phyloP scores from a whole-genome alignment of 2,329 filamentous ascomycete species.

The Ophiocordyceps australis region DNA sequence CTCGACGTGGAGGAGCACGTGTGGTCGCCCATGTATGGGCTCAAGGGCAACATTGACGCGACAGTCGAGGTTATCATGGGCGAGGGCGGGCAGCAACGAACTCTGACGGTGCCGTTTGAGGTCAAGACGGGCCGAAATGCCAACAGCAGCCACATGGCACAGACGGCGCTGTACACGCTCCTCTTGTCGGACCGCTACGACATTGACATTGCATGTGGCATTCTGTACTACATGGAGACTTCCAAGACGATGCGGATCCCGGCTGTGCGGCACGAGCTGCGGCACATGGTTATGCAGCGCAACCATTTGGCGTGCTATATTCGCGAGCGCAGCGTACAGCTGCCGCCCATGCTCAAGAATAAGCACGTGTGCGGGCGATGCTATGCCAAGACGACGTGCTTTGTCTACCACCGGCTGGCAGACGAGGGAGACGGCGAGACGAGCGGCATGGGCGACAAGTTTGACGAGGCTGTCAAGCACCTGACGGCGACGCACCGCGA shows the following conservation, averaged over 20 bases:
- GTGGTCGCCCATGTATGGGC: constrained; percentile 93
- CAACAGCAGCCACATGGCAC: constrained; percentile 70
- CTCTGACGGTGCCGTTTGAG: constrained; percentile 79
- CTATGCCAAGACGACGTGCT: constrained; percentile 81
- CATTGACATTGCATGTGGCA: constrained; percentile 73
- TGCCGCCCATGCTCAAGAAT: constrained; percentile 75
- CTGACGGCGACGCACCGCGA: constrained; percentile 55
- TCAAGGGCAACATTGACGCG: constrained; percentile 96
- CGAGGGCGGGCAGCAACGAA: constrained; percentile 46
- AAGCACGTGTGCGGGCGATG: constrained; percentile 70
- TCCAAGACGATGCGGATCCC: constrained; percentile 75
- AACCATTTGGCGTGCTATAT: constrained; percentile 80
- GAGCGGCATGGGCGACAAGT: constrained; percentile 66
- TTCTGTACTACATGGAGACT: constrained; percentile 89
- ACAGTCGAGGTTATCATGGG: constrained; percentile 77
- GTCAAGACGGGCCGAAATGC: constrained; percentile 85
- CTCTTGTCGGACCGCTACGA: constrained; percentile 90
- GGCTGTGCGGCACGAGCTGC: constrained; percentile 69
- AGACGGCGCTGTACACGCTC: constrained; percentile 87
- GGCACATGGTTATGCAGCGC: constrained; percentile 92
- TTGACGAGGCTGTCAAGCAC: constrained; percentile 63
- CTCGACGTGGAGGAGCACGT: constrained; percentile 95
- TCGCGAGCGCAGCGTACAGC: constrained; percentile 56
- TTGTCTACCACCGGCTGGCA: constrained; percentile 80
- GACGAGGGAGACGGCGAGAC: constrained; percentile 69